Conservation (phyloP, 169 alveolate genomes). For the Eimeria mitis region DNA sequence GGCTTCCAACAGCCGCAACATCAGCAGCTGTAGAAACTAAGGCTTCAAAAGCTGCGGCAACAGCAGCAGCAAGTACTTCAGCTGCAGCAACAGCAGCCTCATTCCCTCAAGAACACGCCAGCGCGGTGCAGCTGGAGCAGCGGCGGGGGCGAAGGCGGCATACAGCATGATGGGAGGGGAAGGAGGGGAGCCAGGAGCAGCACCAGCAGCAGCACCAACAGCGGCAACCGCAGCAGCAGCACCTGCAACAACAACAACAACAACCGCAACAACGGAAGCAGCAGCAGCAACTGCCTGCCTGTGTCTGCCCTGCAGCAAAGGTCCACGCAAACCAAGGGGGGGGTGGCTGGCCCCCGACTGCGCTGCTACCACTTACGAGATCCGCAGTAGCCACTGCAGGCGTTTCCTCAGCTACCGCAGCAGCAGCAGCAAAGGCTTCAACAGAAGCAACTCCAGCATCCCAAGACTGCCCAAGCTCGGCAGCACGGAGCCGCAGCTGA, state of each 20-base stretch:
- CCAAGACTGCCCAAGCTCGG: constrained; percentile 59
- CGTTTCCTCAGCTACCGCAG: constrained; percentile 32
- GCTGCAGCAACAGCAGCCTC: not conserved
- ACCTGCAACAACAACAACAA: constrained; percentile 12
- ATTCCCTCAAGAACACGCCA: not conserved
- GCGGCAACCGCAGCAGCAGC: constrained; percentile 1
- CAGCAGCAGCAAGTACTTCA: not conserved
- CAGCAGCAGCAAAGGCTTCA: constrained; percentile 45
- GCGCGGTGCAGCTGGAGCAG: not conserved
- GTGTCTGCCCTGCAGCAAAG: constrained; percentile 15
- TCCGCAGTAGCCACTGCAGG: constrained; percentile 63
- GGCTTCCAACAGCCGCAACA: no score
- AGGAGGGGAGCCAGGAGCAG: not conserved
- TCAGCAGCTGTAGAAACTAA: not conserved
- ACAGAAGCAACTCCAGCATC: constrained; percentile 27
- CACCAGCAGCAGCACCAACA: constrained; percentile 27
- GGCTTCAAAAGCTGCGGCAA: not conserved
- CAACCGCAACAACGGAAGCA: not conserved
- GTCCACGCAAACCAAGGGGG: not conserved
- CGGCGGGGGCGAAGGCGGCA: not conserved
- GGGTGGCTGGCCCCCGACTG: constrained; percentile 38
- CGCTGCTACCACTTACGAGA: constrained; percentile 32
- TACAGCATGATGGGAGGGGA: constrained; percentile 16
- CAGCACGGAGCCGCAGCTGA: constrained; percentile 66
- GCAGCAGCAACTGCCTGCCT: constrained; percentile 1